Base-by-base conservation (phyloP, 768 basidiomycete genomes). In the Gloeophyllum trabeum region DNA sequence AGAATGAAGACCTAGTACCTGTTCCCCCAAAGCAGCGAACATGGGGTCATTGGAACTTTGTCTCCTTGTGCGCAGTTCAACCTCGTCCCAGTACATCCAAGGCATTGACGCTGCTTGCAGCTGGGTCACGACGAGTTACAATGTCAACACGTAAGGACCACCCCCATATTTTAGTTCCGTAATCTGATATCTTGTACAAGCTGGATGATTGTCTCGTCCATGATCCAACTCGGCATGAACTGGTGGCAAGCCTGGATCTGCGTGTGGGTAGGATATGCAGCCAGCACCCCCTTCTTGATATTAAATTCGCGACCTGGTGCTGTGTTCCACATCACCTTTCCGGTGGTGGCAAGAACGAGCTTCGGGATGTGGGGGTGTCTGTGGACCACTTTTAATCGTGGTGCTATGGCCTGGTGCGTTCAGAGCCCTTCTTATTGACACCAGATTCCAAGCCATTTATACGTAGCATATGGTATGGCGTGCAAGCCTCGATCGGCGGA, bases 201-300 rank as follows among this genome's bases (percentile, higher is more conserved):
- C n/a, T 82, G 78, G 81, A 79, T 79, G 79, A 83, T 84, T 45
- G 79, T 71, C 0, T 81, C 79, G 23, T 77, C 79, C 12, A 82
- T 85, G 81, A 70, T 79, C 24, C 73, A 80, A 46, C 59, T 76
- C 22, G 79, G 80, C 3, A 68, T 87, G 24, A 78, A 78, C 0
- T 87, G 82, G 83, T 88, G 82, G 83, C 81, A 87, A 56, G 79
- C 85, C 14, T 83, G 86, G 81, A 68, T 89, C 41, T 86, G 79
- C 45, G 79, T 81, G 10, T 82, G 78, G 80, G 48, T 81, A 25
- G 61, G 59, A 14, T 61, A 63, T 37, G 49, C 49, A 14, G 40
- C 56, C 3, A 52, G 54, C 18, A 76, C 81, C 1, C 76, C 76
- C 0, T 81, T 91, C 61, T 70, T 90, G 45, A 77, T 79, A 19